Evolutionary conservation across 805 yeast genomes (phyloP), one percentile per base, ranked within the genome.

Genomic region (Cyberlindnera japonica): DNA sequence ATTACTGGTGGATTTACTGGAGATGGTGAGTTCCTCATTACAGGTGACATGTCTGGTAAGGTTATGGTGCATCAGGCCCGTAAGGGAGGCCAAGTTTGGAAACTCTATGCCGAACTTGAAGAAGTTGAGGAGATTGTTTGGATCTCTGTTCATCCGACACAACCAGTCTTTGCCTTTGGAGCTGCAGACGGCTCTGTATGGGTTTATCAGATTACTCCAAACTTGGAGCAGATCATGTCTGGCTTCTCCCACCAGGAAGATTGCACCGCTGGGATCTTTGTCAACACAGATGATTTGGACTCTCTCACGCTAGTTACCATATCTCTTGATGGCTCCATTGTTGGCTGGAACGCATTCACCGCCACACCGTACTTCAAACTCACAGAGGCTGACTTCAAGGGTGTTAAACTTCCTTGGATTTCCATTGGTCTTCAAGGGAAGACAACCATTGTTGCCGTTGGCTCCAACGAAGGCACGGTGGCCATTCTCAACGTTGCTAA

Each of bases 11-110:
- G 81, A 0, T 93, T 93, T 63, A 80, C 95, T 1, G 63, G 69
- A 26, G 93, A 87, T 55, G 99, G 98, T 19, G 72, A 77, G 33
- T 89, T 69, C 55, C 68, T 86, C 31, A 72, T 93, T 11, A 83
- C 96, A 6, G 98, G 91, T 28, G 99, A 95, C 64, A 93, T 93
- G 99, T 80, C 80, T 40, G 98, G 99, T 39, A 79, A 79, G 53
- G 71, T 91, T 22, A 71, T 85, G 51, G 77, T 89, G 13, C 85
- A 81, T 67, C 76, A 79, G 57, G 67, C 90, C 6, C 62, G 72
- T 33, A 81, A 82, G 53, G 82, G 83, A 33, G 96, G 95, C 21
- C 88, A 90, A 59, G 75, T 77, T 42, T 91, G 98, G 98, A 72
- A 69, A 47, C 65, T 74, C 52, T 68, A 75, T 47, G 83, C 79